Base-by-base conservation (phyloP, 495 filamentous ascomycete species). In the Diplogelasinospora grovesii region DNA sequence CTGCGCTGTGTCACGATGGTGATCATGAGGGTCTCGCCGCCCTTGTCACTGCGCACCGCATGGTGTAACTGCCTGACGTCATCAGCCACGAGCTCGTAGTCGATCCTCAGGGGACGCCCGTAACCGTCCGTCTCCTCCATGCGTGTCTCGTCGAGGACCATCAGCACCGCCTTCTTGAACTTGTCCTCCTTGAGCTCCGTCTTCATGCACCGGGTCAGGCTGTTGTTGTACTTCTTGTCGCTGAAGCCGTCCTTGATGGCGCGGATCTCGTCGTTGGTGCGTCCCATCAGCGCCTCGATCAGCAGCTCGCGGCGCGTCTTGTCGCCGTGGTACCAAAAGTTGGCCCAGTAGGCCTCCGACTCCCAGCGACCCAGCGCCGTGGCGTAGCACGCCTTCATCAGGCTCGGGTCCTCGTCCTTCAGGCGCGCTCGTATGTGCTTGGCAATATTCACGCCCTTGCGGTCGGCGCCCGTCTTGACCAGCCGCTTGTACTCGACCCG, bases 321-420 rank as follows among this genome's bases (percentile, higher is more conserved):
- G 46, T 86, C 82, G 24, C 84, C 82, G 57, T 97, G 92, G 66
- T 97, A 98, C 81, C 89, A 98, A 63, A 86, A 94, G 54, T 97
- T 98, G 31, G 93, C 90, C 87, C 92, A 98, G 70, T 92, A 96
- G 1, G 86, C 89, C 60, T 98, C 92, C 37, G 77, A 81, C 66
- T 96, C 92, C 83, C 87, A 98, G 31, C 78, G 72, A 2, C 93
- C 92, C 1, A 97, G 77, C 8, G 92, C 90, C 5, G 85, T 88
- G 4, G 86, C 84, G 57, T 95, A 97, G 53, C 79, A 84, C 8
- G 83, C 81, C 60, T 97, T 97, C 63, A 87, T 88, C 41, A 96
- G 82, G 39, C 63, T 60, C 5, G 70, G 58, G 40, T 75, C 67
- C 43, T 78, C 72, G 30, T 77, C 73, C 52, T 86, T 86, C 51